Evolutionary conservation across 805 yeast genomes (phyloP), one percentile per base, ranked within the genome.

Genomic region (Clavispora asparagi): DNA sequence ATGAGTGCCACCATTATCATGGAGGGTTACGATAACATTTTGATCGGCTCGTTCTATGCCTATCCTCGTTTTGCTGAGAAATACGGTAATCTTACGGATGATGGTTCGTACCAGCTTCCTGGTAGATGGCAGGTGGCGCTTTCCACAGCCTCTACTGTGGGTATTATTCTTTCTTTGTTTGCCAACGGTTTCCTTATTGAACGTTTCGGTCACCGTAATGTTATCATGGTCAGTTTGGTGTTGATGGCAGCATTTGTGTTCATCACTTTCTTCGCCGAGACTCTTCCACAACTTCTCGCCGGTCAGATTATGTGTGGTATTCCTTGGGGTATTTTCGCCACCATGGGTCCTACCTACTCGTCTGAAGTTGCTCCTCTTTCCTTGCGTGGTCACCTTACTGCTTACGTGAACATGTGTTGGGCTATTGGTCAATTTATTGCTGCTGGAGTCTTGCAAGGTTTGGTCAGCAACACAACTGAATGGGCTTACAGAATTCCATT

Each of bases 291-390:
- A 49, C 62, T 75, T 38, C 63, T 70, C 27, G 67, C 63, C 12
- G 78, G 78, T 41, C 74, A 74, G 50, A 55, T 73, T 19, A 55
- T 74, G 10, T 60, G 71, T 27, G 80, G 79, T 50, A 48, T 79
- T 30, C 69, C 74, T 8, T 79, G 82, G 80, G 85, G 85, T 43
- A 67, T 70, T n/a, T 78, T 78, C 55, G 78, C 73, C 47, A 70
- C 78, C 28, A 58, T 80, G 53, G 66, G 79, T 3, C 75, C 78
- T 9, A 62, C 79, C 3, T 80, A 80, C 55, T 79, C 83, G n/a
- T 67, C 81, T 13, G 85, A 80, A 54, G 78, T 78, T 29, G 70
- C 79, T 49, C 84, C 84, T 0, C 55, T 76, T 13, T 71, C 71
- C 9, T 64, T 81, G 46, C 68, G 85, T 49, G 65, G 69, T 41